Evolutionary conservation across 1,139 yeast species (phyloP).

Genomic region (Candida sp.): DNA sequence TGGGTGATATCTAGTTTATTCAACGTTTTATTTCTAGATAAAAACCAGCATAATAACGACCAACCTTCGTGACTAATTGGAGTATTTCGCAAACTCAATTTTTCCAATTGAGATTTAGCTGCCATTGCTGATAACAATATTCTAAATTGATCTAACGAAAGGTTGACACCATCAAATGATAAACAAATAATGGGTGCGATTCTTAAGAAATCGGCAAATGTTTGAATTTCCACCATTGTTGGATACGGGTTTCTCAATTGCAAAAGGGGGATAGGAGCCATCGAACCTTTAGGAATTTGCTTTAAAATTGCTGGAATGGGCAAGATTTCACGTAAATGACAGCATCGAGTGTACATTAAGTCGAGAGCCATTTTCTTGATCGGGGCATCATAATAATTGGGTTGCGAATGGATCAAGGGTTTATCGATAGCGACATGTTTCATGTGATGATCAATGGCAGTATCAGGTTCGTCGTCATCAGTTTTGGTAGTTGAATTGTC

Average conservation of each 20-base stretch:
- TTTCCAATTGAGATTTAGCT: conserved; percentile 59
- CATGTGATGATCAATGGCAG: conserved; percentile 40
- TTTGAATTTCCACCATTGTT: conserved; percentile 66
- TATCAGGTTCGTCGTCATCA: conserved; percentile 30
- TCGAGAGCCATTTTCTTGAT: conserved; percentile 54
- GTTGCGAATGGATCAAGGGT: conserved; percentile 37
- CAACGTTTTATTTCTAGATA: conserved; percentile 56
- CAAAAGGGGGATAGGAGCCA: conserved; percentile 63
- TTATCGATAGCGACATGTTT: conserved; percentile 43
- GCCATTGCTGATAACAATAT: conserved; percentile 59
- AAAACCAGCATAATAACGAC: conserved; percentile 67
- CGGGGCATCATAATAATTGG: conserved; percentile 28
- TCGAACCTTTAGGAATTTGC: conserved; percentile 67
- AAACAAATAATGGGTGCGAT: conserved; percentile 71
- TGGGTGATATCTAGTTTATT: conserved; percentile 65
- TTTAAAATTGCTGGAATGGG: conserved; percentile 77
- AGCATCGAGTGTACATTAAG: conserved; percentile 68
- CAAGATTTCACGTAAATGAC: conserved; percentile 69
- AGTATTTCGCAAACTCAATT: conserved; percentile 68
- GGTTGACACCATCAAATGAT: conserved; percentile 65
- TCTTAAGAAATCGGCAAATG: conserved; percentile 73
- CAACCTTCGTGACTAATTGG: conserved; percentile 69
- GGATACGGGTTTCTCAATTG: conserved; percentile 73
- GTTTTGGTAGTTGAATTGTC: conserved; percentile 2
- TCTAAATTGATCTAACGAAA: conserved; percentile 63